Base-by-base conservation (phyloP, 192 early-diverging fungal genomes). In the Rhizophagus sp. region DNA sequence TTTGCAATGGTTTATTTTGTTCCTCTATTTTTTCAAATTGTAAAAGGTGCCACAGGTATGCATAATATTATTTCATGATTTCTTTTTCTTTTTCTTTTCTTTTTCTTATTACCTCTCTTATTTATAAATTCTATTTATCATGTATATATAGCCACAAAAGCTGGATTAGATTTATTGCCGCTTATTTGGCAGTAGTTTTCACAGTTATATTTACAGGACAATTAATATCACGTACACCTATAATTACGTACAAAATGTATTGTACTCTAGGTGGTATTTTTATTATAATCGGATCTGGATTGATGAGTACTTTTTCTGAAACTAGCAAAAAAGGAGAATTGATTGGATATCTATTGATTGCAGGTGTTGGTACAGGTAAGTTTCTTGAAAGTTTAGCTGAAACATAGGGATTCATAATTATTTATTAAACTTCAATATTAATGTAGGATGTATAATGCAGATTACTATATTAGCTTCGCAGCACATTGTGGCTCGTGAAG, bases 101-200 rank as follows among this genome's bases (percentile, higher is more conserved):
- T n/a, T n/a, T n/a, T n/a, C n/a, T n/a, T 68, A 34, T 36, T 36
- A 15, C 25, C 1, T 68, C 30, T 24, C 39, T 10, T 71, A 44
- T 6, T 25, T 25, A 72, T 44, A 72, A 72, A 49, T 13, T 65
- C 25, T 30, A 13, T 83, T 25, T 76, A 63, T 36, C 82, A 81
- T 25, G 64, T 80, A 41, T 74, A 76, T 47, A 50, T 39, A 61
- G 91, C 97, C 6, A 93, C 93, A 9, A 12, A 80, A 3, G 86
- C 93, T 13, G 95, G 95, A 27, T 70, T 98, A 34, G 87, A 92
- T 67, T 82, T 92, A 65, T 83, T 98, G 62, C 94, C 96, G 1
- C 81, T 94, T n/a, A 89, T 97, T 75, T 95, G 49, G 87, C 88
- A 47, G 82, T 92, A n/a, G 89, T 91, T 41, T 30, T 94, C 36